Base-by-base conservation (phyloP, 805 yeast species). In the Saccharomycodes ludwigii region DNA sequence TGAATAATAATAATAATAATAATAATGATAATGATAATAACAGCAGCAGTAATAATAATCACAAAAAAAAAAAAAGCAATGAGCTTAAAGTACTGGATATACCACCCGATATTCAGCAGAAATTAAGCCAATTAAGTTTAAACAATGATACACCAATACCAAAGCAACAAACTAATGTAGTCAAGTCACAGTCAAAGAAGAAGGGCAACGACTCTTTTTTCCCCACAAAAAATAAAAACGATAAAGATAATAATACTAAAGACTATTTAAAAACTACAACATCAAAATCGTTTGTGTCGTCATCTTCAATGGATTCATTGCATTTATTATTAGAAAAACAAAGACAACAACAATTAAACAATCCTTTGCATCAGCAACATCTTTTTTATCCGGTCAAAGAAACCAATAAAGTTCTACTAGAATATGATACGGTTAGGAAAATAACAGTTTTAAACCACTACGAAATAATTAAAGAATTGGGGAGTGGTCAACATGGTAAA, bases 401-500 rank as follows among this genome's bases (percentile, higher is more conserved):
- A 51, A 86, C 95, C 1, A 75, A 70, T 36, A 69, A 70, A 36
- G 82, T 91, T 11, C 71, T 67, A 21, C 67, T 88, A 23, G 94
- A 86, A 43, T 85, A 83, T 56, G 95, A 91, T 53, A 96, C 97
- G 0, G 68, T 79, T 4, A 73, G 78, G 1, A 75, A 78, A 39
- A 71, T 91, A 31, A 81, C 86, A 50, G 73, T 78, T 21, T 64
- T 91, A 39, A 91, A 91, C 56, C 75, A 93, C 0, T 91, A 86
- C 51, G 98, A 91, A 54, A 81, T 91, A 22, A 57, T 85, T 19
- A 65, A 69, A 17, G 96, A 86, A 57, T 64, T 91, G 18, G 98
- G 98, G 8, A 66, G 81, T 21, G 98, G 98, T n/a, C 95, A 86
- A 53, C 97, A 88, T 56, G 97, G 98, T n/a, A 88, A 84, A 53